A percentile compares a stretch with the other conserved stretches of the same genome.
phyloP scores from a whole-genome alignment of 192 early-diverging fungal genomes.

The Umbelopsis sp. region DNA sequence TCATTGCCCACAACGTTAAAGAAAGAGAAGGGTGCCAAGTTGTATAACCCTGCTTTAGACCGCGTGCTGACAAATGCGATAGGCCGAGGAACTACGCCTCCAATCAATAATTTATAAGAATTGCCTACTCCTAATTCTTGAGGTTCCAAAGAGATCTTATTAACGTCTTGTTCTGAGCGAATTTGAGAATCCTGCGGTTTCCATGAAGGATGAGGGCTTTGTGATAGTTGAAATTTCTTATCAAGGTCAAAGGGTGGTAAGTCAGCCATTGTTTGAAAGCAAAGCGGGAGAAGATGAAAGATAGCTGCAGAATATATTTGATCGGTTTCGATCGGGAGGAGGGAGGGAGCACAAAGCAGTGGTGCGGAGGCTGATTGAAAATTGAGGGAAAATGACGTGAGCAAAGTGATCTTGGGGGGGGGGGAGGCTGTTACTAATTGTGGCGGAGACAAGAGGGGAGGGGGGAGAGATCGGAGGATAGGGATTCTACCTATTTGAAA shows the following conservation, averaged over 20 bases:
- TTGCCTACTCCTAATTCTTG: conserved; percentile 20
- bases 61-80: conserved; percentile 50
- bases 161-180: background rate
- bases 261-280: background rate
- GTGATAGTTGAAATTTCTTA: conserved; percentile 1
- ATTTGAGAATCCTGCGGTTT: background rate
- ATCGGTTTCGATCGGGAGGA: background rate
- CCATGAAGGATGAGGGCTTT: conserved; percentile 10
- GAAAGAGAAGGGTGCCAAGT: conserved; percentile 50
- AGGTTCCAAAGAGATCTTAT: conserved; percentile 33
- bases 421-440: background rate
- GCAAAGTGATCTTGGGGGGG: background rate
- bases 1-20: conserved; percentile 53
- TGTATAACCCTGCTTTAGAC: conserved; percentile 25
- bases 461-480: too few species aligned
- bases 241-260: conserved; percentile 12
- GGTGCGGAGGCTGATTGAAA: too few species aligned
- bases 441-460: too few species aligned
- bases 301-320: background rate
- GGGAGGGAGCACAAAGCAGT: background rate
- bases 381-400: conserved; percentile 6
- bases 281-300: background rate
- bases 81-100: conserved; percentile 49
- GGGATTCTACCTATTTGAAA: too few species aligned
- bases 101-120: conserved; percentile 50